phyloP scores from a whole-genome alignment of 108 stramenopile genomes.

The Pseudonitzschia multiseries region DNA sequence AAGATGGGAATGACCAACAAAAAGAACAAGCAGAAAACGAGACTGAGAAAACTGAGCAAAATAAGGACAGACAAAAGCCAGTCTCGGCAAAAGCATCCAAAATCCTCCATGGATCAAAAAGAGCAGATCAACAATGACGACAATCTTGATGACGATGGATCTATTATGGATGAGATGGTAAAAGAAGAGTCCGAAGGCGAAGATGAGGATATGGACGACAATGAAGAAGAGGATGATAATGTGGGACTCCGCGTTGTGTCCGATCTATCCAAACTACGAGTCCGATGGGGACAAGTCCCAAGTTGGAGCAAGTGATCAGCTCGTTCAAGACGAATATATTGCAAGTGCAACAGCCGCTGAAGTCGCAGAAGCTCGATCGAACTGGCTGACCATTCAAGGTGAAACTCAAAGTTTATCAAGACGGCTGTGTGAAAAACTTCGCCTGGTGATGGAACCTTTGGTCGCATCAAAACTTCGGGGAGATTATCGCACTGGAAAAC shows the following conservation, averaged over 20 bases:
- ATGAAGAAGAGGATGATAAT: constrained; percentile 16
- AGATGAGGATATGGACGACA: constrained; percentile 37
- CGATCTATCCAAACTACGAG: constrained; percentile 43
- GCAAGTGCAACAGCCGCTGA: constrained; percentile 38
- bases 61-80: constrained; percentile 4
- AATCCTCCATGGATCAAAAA: constrained; percentile 7
- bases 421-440: constrained; percentile 96
- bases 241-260: constrained; percentile 41
- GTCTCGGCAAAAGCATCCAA: constrained; percentile 6
- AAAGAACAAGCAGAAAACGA: constrained; percentile 21
- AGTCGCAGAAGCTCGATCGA: constrained; percentile 51
- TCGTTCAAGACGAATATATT: constrained; percentile 51
- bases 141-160: constrained; percentile 6
- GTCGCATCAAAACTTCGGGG: constrained; percentile 95
- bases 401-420: constrained; percentile 79
- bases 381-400: constrained; percentile 70
- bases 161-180: constrained; percentile 26
- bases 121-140: constrained; percentile 21
- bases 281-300: constrained; percentile 21
- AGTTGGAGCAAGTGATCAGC: not conserved
- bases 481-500: constrained; percentile 97
- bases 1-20: constrained; percentile 33
- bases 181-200: constrained; percentile 41
- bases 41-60: constrained; percentile 1
- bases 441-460: constrained; percentile 95